Conservation (phyloP, 768 basidiomycete genomes). For the Lactarius vividus region DNA sequence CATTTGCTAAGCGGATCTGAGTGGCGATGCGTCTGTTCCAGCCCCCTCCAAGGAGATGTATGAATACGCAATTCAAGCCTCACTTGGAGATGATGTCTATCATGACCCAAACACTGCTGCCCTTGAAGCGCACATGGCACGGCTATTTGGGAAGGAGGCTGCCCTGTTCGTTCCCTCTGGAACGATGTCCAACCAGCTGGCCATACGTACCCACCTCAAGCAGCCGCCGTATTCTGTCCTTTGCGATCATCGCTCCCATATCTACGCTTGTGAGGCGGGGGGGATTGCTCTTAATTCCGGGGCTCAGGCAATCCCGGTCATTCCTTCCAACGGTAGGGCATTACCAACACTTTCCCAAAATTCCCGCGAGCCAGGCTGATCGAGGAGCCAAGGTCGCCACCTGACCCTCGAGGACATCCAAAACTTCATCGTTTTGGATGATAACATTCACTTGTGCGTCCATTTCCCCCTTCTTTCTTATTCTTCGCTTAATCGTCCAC, state of each 20-base stretch:
- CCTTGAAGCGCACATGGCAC: conserved; percentile 68
- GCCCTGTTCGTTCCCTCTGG: conserved; percentile 86
- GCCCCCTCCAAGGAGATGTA: conserved; percentile 70
- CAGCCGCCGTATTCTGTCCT: conserved; percentile 91
- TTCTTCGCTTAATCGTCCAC: conserved; percentile 29
- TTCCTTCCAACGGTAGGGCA: conserved; percentile 57
- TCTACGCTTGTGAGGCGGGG: conserved; percentile 87
- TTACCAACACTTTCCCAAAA: background rate
- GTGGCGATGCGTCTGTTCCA: conserved; percentile 23
- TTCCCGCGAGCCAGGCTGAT: conserved; percentile 19
- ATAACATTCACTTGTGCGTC: conserved; percentile 63
- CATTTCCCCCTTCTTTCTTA: conserved; percentile 8
- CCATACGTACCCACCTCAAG: conserved; percentile 79
- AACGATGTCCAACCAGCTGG: conserved; percentile 88
- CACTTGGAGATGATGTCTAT: conserved; percentile 79
- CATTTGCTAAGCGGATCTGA: conserved; percentile 6
- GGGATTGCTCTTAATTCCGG: conserved; percentile 82
- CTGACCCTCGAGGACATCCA: conserved; percentile 77
- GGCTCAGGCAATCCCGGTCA: conserved; percentile 61
- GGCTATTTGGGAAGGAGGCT: conserved; percentile 85
- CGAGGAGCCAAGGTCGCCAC: conserved; percentile 56
- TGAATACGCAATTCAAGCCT: conserved; percentile 61
- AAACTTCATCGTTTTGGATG: conserved; percentile 56
- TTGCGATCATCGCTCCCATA: conserved; percentile 85
- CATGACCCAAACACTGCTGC: conserved; percentile 58